phyloP scores from a whole-genome alignment of 495 filamentous ascomycete species.

The Neurospora sp. region DNA sequence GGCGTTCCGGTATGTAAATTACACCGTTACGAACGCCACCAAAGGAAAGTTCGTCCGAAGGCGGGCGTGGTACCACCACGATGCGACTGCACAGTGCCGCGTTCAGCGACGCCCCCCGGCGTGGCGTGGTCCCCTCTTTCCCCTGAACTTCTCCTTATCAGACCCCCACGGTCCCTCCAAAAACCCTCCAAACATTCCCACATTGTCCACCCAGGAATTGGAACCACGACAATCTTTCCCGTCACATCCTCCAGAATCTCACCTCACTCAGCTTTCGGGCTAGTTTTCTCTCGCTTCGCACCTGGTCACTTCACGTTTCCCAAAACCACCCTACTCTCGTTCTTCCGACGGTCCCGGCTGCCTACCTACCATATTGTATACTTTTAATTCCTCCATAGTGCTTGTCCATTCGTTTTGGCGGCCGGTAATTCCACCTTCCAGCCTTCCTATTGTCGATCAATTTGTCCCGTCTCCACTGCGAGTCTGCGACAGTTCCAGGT shows the following conservation, averaged over 20 bases:
- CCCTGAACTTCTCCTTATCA: background rate
- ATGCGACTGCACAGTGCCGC: background rate
- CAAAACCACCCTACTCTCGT: slow-evolving; percentile 13
- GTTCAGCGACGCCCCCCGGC: background rate
- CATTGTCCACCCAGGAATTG: background rate
- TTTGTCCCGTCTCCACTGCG: background rate
- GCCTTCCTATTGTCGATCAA: background rate
- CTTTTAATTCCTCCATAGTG: background rate
- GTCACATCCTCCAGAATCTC: slow-evolving; percentile 1
- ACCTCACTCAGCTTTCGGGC: slow-evolving; percentile 19
- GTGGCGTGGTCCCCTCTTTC: background rate
- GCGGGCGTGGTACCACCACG: background rate
- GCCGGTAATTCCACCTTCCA: background rate
- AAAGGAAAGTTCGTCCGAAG: background rate
- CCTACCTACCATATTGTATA: background rate
- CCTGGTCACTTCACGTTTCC: background rate
- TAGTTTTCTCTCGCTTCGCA: slow-evolving; percentile 19
- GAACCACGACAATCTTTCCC: background rate
- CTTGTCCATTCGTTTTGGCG: background rate
- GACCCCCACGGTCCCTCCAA: background rate
- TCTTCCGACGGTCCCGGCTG: background rate
- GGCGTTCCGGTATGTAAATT: background rate
- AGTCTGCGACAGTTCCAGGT: background rate
- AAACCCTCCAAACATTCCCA: background rate
- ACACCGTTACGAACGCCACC: background rate